Evolutionary conservation across 257 asterid genomes (phyloP).

Genomic region (Petunia secreta): DNA sequence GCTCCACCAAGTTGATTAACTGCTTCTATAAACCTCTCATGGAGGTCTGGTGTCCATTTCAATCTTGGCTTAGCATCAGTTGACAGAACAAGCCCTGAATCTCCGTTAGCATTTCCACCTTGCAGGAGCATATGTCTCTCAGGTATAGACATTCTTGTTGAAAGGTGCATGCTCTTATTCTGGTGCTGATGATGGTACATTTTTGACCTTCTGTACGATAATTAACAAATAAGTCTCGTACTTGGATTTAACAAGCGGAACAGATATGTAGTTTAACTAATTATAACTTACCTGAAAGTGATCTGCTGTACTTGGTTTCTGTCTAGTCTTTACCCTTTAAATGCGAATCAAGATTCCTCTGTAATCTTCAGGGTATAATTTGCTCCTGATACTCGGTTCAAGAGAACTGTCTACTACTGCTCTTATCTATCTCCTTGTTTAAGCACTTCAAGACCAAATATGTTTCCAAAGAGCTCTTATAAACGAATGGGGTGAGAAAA

Average conservation of each 20-base stretch:
- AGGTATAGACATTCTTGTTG: constrained; percentile 59
- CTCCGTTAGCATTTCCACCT: constrained; percentile 64
- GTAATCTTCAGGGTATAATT: constrained; percentile 31
- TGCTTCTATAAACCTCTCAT: constrained; percentile 85
- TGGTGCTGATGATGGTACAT: constrained; percentile 80
- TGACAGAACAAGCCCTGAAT: constrained; percentile 90
- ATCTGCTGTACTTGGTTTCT: constrained; percentile 24
- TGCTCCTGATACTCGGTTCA: constrained; percentile 34
- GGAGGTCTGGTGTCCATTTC: constrained; percentile 97
- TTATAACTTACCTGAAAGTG: constrained; percentile 22
- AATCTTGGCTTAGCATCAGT: constrained; percentile 96
- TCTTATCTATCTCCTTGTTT: constrained; percentile 43
- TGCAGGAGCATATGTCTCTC: constrained; percentile 79
- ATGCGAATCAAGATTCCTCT: constrained; percentile 35
- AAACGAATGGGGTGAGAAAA: constrained; percentile 46
- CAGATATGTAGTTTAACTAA: constrained; percentile 14
- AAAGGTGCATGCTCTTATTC: constrained; percentile 60
- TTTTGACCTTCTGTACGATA: constrained; percentile 36
- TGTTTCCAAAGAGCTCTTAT: constrained; percentile 53
- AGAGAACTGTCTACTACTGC: constrained; percentile 36
- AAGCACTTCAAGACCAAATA: constrained; percentile 36
- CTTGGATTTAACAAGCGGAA: not conserved
- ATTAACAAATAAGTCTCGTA: constrained; percentile 37
- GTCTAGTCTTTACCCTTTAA: constrained; percentile 43
- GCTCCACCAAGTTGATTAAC: constrained; percentile 98